These are phyloP conservation scores for Xylaria acuta DNA, from an alignment of 495 filamentous ascomycete genomes.

Conservation along the genomic window DNA sequence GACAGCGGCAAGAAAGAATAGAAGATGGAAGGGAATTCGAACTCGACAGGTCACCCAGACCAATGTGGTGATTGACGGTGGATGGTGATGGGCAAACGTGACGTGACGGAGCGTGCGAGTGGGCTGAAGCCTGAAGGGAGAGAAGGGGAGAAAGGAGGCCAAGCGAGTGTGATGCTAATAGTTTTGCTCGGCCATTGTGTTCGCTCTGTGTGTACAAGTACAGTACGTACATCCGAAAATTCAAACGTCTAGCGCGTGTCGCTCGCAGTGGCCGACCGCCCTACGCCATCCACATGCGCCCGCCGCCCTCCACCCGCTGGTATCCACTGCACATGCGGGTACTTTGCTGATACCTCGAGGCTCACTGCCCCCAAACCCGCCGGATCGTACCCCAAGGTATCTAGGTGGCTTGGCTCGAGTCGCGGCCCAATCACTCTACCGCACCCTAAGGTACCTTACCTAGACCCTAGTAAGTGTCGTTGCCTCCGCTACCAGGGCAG, in stretches of 20 bases:
- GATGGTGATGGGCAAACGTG: constrained; percentile 42
- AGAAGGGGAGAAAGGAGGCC: constrained; percentile 42
- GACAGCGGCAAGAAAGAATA: constrained; percentile 40
- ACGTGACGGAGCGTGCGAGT: constrained; percentile 42
- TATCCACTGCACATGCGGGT: background rate
- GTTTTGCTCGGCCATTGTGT: constrained; percentile 10
- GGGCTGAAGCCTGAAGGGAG: constrained; percentile 42
- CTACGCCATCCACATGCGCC: background rate
- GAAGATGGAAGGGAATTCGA: constrained; percentile 40
- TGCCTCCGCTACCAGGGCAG: constrained; percentile 8
- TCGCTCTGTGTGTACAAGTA: background rate
- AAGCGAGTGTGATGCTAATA: constrained; percentile 24
- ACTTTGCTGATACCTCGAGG: background rate
- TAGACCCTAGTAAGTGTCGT: no score
- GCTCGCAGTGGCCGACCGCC: constrained; percentile 10
- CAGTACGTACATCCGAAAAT: constrained; percentile 10
- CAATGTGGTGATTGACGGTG: constrained; percentile 42
- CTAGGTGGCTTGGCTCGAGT: no score
- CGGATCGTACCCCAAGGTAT: no score
- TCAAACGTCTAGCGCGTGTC: constrained; percentile 15
- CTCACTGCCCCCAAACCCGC: background rate
- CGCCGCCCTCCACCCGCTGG: background rate
- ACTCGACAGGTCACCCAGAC: constrained; percentile 45
- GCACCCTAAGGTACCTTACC: background rate
- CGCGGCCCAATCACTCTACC: no score